Evolutionary conservation across 805 yeast species (phyloP), one percentile per base, ranked within the genome.

Genomic region (Yamadazyma endophytica): DNA sequence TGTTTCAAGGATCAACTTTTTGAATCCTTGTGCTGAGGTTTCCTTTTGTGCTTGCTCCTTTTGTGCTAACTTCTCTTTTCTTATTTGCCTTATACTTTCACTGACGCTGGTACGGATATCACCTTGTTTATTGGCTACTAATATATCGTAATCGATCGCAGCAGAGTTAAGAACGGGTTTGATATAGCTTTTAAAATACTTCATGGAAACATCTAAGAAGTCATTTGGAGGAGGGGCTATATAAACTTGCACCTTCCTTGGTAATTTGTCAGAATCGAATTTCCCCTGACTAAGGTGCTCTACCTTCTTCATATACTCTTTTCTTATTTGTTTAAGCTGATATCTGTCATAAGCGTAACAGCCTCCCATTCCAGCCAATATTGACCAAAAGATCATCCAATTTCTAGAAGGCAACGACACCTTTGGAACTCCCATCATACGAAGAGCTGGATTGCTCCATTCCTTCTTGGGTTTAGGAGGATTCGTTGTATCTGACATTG

Each of bases 221-320:
- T 90, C 97, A 47, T 85, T 84, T 13, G 98, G 97, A 6, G 97
- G 97, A n/a, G 98, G 98, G 0, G 96, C 95, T 35, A 89, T 73
- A 53, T 80, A 89, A 2, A 92, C 78, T 2, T 84, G 77, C 28
- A 92, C 63, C 44, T 80, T 84, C 37, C 98, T 70, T 2, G 96
- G 86, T 13, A 72, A 47, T 32, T 70, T 67, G 35, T 73, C 60
- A 1, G 77, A 56, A 2, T 54, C 50, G 12, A 73, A 71, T 17
- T 54, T 32, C 30, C 54, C 64, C 16, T 72, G 52, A 9, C 90
- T 75, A 26, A 73, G 53, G 11, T 55, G 58, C 26, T 75, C 60
- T 2, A 86, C 95, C 30, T 61, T 45, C 13, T 67, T 67, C 66
- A 82, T 77, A 73, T 83, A 86, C 39, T 71, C 65, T 25, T 69